Conservation (phyloP, 164 flowering plant species). For the Paratinospora sagittata region DNA sequence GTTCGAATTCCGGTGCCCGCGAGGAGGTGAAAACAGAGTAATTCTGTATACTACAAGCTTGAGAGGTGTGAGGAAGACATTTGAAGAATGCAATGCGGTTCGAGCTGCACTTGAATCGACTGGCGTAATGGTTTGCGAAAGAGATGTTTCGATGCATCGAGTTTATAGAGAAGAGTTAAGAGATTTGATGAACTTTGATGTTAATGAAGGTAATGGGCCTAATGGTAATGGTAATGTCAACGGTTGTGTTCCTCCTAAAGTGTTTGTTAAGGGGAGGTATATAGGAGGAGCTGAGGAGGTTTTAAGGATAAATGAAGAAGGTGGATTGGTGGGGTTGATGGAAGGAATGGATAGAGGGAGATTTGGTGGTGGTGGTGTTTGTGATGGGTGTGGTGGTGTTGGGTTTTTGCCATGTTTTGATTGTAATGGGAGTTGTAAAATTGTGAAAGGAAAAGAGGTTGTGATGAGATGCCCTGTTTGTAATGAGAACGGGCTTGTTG, state of each 20-base stretch:
- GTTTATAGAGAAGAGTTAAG: conserved; percentile 75
- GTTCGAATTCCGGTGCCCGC: conserved; percentile 50
- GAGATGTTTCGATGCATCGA: conserved; percentile 83
- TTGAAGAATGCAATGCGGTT: conserved; percentile 70
- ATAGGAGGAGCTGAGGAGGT: conserved; percentile 87
- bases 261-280: conserved; percentile 75
- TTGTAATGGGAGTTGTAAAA: conserved; percentile 88
- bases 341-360: conserved; percentile 54
- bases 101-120: conserved; percentile 47
- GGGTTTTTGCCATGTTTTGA: conserved; percentile 77
- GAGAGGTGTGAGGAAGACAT: conserved; percentile 74
- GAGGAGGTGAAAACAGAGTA: conserved; percentile 54
- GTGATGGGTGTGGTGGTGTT: conserved; percentile 86
- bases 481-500: conserved; percentile 91
- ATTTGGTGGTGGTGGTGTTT: conserved; percentile 30
- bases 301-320: conserved; percentile 63
- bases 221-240: too few species aligned
- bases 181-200: conserved; percentile 33
- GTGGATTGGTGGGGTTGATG: conserved; percentile 38
- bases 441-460: conserved; percentile 31
- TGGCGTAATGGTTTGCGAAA: conserved; percentile 52
- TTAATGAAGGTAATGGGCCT: too few species aligned
- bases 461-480: conserved; percentile 72
- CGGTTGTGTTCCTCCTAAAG: conserved; percentile 43
- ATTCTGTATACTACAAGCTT: conserved; percentile 78